Evolutionary conservation across 1,139 yeast species (phyloP).

Genomic region (Debaryomycetaceae sp.): DNA sequence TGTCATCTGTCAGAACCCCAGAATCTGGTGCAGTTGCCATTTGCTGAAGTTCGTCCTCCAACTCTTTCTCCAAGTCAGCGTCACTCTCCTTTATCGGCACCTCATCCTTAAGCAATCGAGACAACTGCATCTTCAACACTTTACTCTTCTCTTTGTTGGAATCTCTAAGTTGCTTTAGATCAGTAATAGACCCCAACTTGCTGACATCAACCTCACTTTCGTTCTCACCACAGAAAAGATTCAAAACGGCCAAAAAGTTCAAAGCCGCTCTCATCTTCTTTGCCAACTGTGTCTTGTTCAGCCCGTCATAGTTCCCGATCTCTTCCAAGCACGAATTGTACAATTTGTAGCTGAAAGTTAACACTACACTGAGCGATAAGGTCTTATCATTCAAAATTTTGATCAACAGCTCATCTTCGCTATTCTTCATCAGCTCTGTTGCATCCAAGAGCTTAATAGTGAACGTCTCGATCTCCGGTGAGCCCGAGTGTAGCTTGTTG

Average conservation of each 20-base stretch:
- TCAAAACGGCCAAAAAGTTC: conserved; percentile 30
- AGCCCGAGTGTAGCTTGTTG: conserved; percentile 51
- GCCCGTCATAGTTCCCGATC: conserved; percentile 22
- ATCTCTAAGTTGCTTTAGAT: conserved; percentile 22
- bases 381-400: conserved; percentile 55
- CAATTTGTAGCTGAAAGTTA: conserved; percentile 58
- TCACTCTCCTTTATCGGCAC: conserved; percentile 22
- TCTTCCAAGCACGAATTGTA: conserved; percentile 47
- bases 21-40: conserved; percentile 2
- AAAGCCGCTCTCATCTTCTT: conserved; percentile 36
- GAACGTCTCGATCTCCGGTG: conserved; percentile 51
- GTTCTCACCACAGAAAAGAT: conserved; percentile 23
- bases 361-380: conserved; percentile 54
- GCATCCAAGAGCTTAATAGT: conserved; percentile 60
- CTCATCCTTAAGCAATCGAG: conserved; percentile 38
- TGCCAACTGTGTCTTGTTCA: conserved; percentile 24
- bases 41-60: conserved; percentile 23
- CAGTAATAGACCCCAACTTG: conserved; percentile 26
- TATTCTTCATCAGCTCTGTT: conserved; percentile 51
- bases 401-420: conserved; percentile 30
- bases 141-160: conserved; percentile 35
- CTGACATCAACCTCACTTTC: conserved; percentile 29
- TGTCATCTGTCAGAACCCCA: background rate
- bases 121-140: conserved; percentile 37
- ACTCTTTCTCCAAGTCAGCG: conserved; percentile 27